phyloP scores from a whole-genome alignment of 1,284 basidiomycete genomes.

The Meira miltonrushii region DNA sequence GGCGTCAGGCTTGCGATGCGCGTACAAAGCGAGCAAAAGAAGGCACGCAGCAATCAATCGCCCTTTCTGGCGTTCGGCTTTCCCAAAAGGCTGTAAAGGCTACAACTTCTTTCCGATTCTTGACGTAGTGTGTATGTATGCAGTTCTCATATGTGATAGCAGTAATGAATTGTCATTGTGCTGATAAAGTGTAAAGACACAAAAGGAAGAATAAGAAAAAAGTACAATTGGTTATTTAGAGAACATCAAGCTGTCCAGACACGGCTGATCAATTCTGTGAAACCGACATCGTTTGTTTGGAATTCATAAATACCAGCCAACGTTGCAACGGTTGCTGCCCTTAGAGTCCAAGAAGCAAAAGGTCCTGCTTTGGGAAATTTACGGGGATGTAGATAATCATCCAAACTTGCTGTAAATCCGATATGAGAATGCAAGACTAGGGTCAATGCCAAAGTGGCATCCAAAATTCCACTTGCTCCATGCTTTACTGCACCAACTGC shows the following conservation, averaged over 20 bases:
- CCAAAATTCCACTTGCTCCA: constrained; percentile 57
- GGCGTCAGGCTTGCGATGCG: too few relatives aligned
- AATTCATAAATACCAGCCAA: constrained; percentile 75
- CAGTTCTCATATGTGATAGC: too few relatives aligned
- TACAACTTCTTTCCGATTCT: too few relatives aligned
- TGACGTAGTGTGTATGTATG: too few relatives aligned
- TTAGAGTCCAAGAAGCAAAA: constrained; percentile 67
- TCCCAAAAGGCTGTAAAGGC: too few relatives aligned
- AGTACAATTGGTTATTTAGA: background rate
- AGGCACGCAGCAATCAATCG: too few relatives aligned
- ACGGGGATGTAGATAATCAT: constrained; percentile 85
- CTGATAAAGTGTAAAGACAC: too few relatives aligned
- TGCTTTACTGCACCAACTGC: constrained; percentile 51
- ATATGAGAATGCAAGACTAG: constrained; percentile 93
- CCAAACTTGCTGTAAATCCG: constrained; percentile 55
- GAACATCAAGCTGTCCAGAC: constrained; percentile 62
- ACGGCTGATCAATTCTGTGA: constrained; percentile 67
- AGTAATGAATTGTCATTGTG: too few relatives aligned
- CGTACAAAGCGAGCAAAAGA: too few relatives aligned
- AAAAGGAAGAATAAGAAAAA: too few relatives aligned
- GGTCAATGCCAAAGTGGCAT: constrained; percentile 78
- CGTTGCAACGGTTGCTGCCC: constrained; percentile 72
- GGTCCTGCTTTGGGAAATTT: constrained; percentile 78
- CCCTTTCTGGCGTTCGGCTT: too few relatives aligned
- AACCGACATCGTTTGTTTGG: constrained; percentile 69